Evolutionary conservation across 345 rosid species (phyloP), one percentile per base, ranked within the genome.

Genomic region (Anacardium occidentale): DNA sequence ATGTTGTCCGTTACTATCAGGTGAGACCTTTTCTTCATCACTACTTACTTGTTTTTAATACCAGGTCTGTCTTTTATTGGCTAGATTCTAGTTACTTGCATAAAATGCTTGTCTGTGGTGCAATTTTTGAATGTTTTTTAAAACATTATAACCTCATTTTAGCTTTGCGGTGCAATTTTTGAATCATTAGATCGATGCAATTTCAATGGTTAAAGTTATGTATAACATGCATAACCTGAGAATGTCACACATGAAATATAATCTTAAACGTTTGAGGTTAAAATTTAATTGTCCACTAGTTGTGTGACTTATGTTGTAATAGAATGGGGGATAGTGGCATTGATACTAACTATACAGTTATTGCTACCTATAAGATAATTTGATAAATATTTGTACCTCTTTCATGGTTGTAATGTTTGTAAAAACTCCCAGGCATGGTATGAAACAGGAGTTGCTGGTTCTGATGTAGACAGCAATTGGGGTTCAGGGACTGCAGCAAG

Each of bases 1-100:
- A 94, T 85, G 97, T 94, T 66, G 98, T 94, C 62, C 98, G 98
- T 51, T 94, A 94, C 81, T 94, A 92, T 87, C 98, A 94, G 93
- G 98, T 94, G 59, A 69, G 75, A 3, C 54, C 51, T 42, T 60
- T 70, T 55, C 60, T 40, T 67, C 22, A 37, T 69, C 47, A 42
- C 56, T 22, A 26, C 56, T 57, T 68, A 57, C 73, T 66, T 61
- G 56, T 80, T 63, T 69, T 76, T 44, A 50, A 64, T 74, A 24
- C 51, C 70, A 44, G 13, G 25, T 50, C 29, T 37, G 5, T 37
- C 8, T 37, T 7, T 37, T 29, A 29, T 1, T 37, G 42, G 9
- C 42, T 37, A 37, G 7, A 37, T 37, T 37, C 9, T 37, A 37
- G 42, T 37, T 37, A 7, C 42, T 37, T 37, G 40, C 40, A 37